These are phyloP conservation scores for Komagataella pseudopastoris DNA, from an alignment of 805 yeast genomes.

Conservation along the genomic window DNA sequence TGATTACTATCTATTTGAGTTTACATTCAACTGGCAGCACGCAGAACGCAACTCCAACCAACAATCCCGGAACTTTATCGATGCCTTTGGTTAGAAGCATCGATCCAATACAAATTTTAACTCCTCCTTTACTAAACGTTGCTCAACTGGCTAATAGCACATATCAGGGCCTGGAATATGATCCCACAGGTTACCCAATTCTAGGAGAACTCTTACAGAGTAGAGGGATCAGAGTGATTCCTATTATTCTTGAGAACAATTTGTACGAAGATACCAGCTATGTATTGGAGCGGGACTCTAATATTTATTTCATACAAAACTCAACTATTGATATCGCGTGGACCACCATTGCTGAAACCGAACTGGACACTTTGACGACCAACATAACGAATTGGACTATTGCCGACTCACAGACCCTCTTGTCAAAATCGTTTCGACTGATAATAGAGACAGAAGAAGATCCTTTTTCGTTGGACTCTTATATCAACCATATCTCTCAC, in stretches of 20 bases:
- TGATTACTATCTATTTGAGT: not conserved
- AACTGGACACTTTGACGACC: not conserved
- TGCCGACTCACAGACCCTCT: not conserved
- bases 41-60: not conserved
- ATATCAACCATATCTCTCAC: not conserved
- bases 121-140: not conserved
- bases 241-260: not conserved
- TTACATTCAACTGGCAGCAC: not conserved
- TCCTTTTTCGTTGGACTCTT: not conserved
- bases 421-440: not conserved
- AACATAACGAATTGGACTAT: not conserved
- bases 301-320: not conserved
- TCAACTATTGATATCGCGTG: not conserved
- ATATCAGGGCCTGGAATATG: not conserved
- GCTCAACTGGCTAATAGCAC: not conserved
- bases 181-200: not conserved
- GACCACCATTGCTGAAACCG: not conserved
- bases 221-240: not conserved
- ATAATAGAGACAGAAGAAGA: not conserved
- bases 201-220: not conserved
- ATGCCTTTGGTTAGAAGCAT: not conserved
- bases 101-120: not conserved
- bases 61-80: not conserved
- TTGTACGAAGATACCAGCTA: not conserved
- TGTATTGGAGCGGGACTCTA: not conserved